These are phyloP conservation scores for Rhynchospora pubera DNA, from an alignment of 176 grass and related monocot genomes.

Conservation along the genomic window DNA sequence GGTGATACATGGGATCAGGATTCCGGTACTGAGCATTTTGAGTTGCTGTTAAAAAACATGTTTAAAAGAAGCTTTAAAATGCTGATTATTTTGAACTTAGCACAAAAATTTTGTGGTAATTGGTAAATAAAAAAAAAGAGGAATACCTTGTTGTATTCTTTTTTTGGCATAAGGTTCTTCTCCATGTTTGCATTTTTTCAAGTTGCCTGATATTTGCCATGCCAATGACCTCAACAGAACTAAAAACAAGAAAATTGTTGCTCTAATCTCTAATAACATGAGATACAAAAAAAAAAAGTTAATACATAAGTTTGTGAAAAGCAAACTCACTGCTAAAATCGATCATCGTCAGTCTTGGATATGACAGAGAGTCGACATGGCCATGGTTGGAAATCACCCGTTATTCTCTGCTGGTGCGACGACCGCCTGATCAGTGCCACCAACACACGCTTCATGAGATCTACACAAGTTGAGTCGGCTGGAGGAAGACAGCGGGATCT, in stretches of 20 bases:
- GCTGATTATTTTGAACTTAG: background rate
- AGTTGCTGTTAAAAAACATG: background rate
- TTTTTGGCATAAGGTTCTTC: constrained; percentile 31
- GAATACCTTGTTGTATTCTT: constrained; percentile 28
- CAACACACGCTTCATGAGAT: too few relatives aligned
- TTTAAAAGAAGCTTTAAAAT: background rate
- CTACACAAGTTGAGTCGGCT: too few relatives aligned
- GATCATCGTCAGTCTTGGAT: too few relatives aligned
- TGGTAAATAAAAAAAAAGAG: background rate
- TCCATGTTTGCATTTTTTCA: constrained; percentile 39
- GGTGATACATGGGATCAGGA: background rate
- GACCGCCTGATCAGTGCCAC: too few relatives aligned
- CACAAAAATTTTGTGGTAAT: background rate
- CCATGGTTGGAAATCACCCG: too few relatives aligned
- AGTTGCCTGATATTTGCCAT: constrained; percentile 45
- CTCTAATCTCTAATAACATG: too few relatives aligned
- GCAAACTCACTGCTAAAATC: too few relatives aligned
- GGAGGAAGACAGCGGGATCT: too few relatives aligned
- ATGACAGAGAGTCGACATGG: too few relatives aligned
- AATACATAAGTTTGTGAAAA: background rate
- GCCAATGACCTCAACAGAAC: background rate
- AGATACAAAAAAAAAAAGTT: background rate
- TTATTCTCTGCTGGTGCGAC: too few relatives aligned
- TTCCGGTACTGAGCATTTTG: constrained; percentile 11
- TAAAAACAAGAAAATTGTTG: background rate